Evolutionary conservation across 164 flowering plant species (phyloP).

Genomic region (Protea cynaroides): DNA sequence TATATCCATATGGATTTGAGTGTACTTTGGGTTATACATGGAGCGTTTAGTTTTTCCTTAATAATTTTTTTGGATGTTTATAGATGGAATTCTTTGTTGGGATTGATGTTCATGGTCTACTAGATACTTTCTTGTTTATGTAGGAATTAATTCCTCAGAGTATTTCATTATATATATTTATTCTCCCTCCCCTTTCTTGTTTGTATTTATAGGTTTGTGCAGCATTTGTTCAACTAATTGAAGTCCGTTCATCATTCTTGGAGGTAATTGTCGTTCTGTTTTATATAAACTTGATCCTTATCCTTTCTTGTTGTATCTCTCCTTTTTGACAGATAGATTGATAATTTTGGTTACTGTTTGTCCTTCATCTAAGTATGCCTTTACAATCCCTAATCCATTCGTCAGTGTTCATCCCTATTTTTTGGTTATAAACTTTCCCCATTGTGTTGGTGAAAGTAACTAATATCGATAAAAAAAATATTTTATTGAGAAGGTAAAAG

Average conservation of each 20-base stretch:
- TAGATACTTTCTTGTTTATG: slow-evolving; percentile 5
- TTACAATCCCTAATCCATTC: background rate
- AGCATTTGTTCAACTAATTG: slow-evolving; percentile 92
- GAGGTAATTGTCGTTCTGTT: slow-evolving; percentile 45
- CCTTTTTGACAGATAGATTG: background rate
- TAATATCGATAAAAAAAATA: no score
- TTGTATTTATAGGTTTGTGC: slow-evolving; percentile 67
- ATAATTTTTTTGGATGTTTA: no score
- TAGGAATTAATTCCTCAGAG: background rate
- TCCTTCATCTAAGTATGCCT: background rate
- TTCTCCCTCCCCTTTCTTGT: slow-evolving; percentile 2
- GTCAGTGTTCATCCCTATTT: no score
- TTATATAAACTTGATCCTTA: background rate
- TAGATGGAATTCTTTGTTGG: background rate
- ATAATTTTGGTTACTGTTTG: background rate
- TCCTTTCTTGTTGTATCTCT: slow-evolving; percentile 1
- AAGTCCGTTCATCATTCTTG: slow-evolving; percentile 74
- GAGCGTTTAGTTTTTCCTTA: background rate
- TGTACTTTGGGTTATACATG: no score
- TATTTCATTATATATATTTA: slow-evolving; percentile 3
- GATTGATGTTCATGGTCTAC: background rate
- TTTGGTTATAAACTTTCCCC: no score
- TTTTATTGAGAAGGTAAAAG: no score
- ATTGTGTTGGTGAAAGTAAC: no score
- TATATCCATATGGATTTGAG: no score